A percentile compares a stretch with the other conserved stretches of the same genome.
These are phyloP conservation scores for Ceriops zippeliana DNA, from an alignment of 345 rosid genomes.

Conservation along the genomic window DNA sequence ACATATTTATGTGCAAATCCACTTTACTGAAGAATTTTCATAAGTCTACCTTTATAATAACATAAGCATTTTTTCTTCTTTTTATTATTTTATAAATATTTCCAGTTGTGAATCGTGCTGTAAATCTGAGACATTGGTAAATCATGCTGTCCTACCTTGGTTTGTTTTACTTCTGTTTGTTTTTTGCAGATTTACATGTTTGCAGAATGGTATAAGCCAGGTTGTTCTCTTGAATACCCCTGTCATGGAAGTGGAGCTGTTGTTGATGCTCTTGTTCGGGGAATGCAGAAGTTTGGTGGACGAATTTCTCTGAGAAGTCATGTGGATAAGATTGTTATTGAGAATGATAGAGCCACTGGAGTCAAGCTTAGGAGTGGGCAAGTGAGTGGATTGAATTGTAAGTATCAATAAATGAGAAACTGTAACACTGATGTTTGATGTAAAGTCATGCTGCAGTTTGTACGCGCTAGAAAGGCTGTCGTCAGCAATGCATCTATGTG, in stretches of 20 bases:
- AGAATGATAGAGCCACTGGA: conserved; percentile 72
- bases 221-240: conserved; percentile 81
- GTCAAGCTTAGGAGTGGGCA: conserved; percentile 80
- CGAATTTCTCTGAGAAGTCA: conserved; percentile 69
- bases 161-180: conserved; percentile 3
- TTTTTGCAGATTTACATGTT: conserved; percentile 85
- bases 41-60: too few species aligned
- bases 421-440: neutral
- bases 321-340: conserved; percentile 67
- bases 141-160: too few species aligned
- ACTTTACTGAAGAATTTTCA: too few species aligned
- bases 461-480: conserved; percentile 81
- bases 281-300: conserved; percentile 81
- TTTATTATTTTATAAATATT: neutral
- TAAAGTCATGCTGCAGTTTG: conserved; percentile 43
- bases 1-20: too few species aligned
- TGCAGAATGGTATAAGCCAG: conserved; percentile 96
- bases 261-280: conserved; percentile 78
- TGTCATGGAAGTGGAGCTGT: conserved; percentile 79
- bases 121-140: neutral
- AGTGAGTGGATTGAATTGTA: conserved; percentile 40
- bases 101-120: neutral
- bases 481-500: conserved; percentile 96
- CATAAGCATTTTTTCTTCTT: too few species aligned
- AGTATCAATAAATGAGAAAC: neutral